phyloP scores from a whole-genome alignment of 2,329 filamentous ascomycete genomes.

The Scedosporium dehoogii region DNA sequence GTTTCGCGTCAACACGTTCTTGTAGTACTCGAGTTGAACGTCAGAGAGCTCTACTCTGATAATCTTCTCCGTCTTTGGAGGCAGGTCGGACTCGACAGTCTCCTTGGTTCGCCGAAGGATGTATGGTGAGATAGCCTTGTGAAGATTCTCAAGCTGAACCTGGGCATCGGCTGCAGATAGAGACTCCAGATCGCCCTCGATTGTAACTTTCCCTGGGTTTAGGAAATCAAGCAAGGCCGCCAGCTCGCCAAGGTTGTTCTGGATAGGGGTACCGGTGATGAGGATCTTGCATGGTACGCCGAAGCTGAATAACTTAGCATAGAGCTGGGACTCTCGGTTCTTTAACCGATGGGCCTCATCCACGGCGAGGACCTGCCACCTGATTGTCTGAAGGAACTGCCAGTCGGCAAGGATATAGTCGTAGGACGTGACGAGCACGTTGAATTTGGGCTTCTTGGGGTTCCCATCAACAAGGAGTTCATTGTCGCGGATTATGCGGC shows the following conservation, averaged over 20 bases:
- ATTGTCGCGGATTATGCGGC: conserved; percentile 79
- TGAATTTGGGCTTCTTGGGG: conserved; percentile 84
- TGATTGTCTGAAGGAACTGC: conserved; percentile 76
- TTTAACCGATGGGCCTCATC: conserved; percentile 96
- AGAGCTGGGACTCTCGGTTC: conserved; percentile 90
- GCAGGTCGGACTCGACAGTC: conserved; percentile 91
- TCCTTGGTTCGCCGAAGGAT: conserved; percentile 95
- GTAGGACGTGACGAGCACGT: conserved; percentile 95
- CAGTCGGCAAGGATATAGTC: conserved; percentile 89
- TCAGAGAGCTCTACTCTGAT: conserved; percentile 96
- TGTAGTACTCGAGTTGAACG: conserved; percentile 95
- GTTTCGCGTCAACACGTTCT: conserved; percentile 95
- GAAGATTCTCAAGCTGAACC: conserved; percentile 76
- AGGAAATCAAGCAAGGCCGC: conserved; percentile 91
- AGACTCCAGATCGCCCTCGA: conserved; percentile 82
- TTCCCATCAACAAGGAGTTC: conserved; percentile 84
- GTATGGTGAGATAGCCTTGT: conserved; percentile 79
- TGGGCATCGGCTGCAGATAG: conserved; percentile 72
- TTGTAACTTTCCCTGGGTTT: conserved; percentile 85
- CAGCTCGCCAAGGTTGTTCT: conserved; percentile 90
- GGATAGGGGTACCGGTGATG: conserved; percentile 94
- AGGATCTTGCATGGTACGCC: conserved; percentile 80
- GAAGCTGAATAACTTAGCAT: conserved; percentile 75
- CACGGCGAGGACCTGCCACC: conserved; percentile 95
- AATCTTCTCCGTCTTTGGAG: conserved; percentile 97